Base-by-base conservation (phyloP, 1,139 yeast species). In the Dujonia santamariae region DNA sequence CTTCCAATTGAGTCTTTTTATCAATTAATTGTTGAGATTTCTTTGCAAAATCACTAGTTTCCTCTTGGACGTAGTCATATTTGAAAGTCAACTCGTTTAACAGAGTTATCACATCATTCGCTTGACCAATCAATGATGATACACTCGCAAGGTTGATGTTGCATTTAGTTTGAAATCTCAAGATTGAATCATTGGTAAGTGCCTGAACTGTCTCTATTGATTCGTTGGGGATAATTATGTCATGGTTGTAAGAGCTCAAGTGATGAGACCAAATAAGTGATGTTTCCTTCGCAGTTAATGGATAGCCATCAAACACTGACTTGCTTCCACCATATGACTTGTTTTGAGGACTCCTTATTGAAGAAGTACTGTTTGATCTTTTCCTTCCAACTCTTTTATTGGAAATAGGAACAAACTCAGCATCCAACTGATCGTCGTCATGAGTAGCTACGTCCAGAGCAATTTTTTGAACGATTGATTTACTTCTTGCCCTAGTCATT, bases 21-120 rank as follows among this genome's bases (percentile, higher is more conserved):
- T 65, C 61, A 38, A 82, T 67, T 32, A 85, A 59, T 8, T 64
- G 53, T 35, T 75, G 75, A 2, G 86, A 75, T 36, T 77, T 71
- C 2, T 60, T 53, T 46, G 83, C 87, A 51, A 85, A 83, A 19
- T 78, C 83, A 21, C 61, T 55, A 0, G 94, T 82, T 40, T 81
- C 85, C 21, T 59, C 55, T 4, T 76, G 62, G 4, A 85, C 85
- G 15, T 70, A 63, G 37, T 71, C 71, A 48, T 81, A 79, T 30
- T 75, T 76, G 1, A 47, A 37, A 7, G 76, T 63, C 36, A 83
- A 58, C 0, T 59, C 52, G 21, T 68, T 62, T 27, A 81, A 57
- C 18, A 65, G 60, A 2, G 45, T 45, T 16, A 75, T 54, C 4
- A 81, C 66, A 0, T 47, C 41, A 13, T 60, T 59, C 0, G 80